Conservation (phyloP, 805 yeast species). For the Candida anglica region DNA sequence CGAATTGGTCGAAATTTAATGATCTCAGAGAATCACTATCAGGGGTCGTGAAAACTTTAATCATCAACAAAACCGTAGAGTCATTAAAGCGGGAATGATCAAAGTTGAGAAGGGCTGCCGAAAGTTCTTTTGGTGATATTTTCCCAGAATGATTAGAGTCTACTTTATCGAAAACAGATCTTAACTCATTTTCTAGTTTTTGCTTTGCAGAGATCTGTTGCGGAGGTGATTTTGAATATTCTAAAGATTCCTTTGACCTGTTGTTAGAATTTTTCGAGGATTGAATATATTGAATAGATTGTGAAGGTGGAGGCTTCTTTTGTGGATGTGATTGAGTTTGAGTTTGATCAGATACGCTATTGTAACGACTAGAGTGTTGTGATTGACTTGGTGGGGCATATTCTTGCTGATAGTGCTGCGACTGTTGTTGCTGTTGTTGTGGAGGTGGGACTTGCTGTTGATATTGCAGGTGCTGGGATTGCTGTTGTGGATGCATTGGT, state of each 20-base stretch:
- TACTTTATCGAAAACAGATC: slow-evolving; percentile 49
- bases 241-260: slow-evolving; percentile 18
- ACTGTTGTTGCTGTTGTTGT: slow-evolving; percentile 10
- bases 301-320: slow-evolving; percentile 30
- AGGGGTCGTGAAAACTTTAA: slow-evolving; percentile 50
- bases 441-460: slow-evolving; percentile 9
- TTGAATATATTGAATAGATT: slow-evolving; percentile 4
- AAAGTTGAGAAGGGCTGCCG: slow-evolving; percentile 55
- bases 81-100: slow-evolving; percentile 61
- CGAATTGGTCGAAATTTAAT: slow-evolving; percentile 56
- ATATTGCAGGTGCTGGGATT: slow-evolving; percentile 8
- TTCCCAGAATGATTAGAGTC: slow-evolving; percentile 53
- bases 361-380: slow-evolving; percentile 1
- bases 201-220: slow-evolving; percentile 28
- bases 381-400: slow-evolving; percentile 10
- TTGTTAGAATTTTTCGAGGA: slow-evolving; percentile 5
- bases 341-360: neutral
- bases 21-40: slow-evolving; percentile 14
- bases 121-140: slow-evolving; percentile 54
- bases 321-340: slow-evolving; percentile 7
- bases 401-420: slow-evolving; percentile 7
- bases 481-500: slow-evolving; percentile 10
- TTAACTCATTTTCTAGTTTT: slow-evolving; percentile 43
- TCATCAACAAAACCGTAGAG: slow-evolving; percentile 59
- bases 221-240: slow-evolving; percentile 9